Base-by-base conservation (phyloP, 1,284 basidiomycete genomes). In the Fistulinella staudtii region DNA sequence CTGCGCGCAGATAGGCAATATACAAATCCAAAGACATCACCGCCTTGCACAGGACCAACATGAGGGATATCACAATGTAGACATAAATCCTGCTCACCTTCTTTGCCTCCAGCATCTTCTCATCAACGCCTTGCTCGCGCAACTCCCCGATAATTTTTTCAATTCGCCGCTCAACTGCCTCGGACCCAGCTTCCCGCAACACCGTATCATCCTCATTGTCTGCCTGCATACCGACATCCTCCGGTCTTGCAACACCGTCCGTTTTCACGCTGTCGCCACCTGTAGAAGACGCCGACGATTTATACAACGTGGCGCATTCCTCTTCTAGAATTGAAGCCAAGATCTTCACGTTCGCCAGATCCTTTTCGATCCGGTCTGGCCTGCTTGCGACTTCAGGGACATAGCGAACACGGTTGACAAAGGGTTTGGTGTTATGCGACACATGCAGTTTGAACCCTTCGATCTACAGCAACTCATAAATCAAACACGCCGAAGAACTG, bases 371-470 rank as follows among this genome's bases (percentile, higher is more conserved):
- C 35, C 93, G 76, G 22, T 88, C 83, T 9, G 89, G 82, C 41
- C 77, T 77, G 61, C 82, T 89, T 14, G 89, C 82, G 20, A 87
- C 77, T 53, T 91, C 82, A 15, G 93, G 91, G 3, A 92, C 79
- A 52, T 80, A 80, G 33, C 90, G 83, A 46, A 89, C 71, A 50
- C 84, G 77, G 52, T 85, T 85, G 41, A 81, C 76, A 64, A 91
- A 88, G 13, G 91, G 83, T 43, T 83, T 82, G 24, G 78, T 76
- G 58, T 85, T 91, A 63, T 91, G 85, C 17, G 80, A 82, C 57
- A 95, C 86, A 64, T 95, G 91, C 41, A 95, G 72, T 55, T 91
- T 93, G 72, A 95, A 94, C 43, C 85, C 87, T 64, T 93, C 91
- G 59, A 96, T 89, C 93, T 95, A 53, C 35, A 39, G 17, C 45